phyloP scores from a whole-genome alignment of 106 monocot genomes.

The Dactylorhiza incarnata region DNA sequence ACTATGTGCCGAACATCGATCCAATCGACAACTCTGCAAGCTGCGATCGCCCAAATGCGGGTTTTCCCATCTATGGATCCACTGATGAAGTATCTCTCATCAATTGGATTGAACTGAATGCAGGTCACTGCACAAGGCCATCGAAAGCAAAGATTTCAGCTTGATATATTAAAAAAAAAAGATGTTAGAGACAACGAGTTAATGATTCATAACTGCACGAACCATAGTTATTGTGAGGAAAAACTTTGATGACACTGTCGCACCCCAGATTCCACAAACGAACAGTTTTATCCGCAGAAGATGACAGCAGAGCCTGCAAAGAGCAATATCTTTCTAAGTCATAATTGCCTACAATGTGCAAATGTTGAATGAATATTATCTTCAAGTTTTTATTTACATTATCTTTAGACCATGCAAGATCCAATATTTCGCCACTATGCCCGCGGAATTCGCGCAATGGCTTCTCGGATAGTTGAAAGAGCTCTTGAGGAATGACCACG shows the following conservation, averaged over 20 bases:
- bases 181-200: neutral
- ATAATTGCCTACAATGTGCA: constrained; percentile 1
- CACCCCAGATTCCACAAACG: constrained; percentile 55
- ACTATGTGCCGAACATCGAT: constrained; percentile 52
- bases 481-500: constrained; percentile 54
- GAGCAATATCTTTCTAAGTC: constrained; percentile 1
- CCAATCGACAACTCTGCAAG: constrained; percentile 54
- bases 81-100: constrained; percentile 58
- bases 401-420: constrained; percentile 76
- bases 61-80: constrained; percentile 73
- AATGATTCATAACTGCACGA: neutral
- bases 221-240: constrained; percentile 63
- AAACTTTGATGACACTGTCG: constrained; percentile 40
- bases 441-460: constrained; percentile 69
- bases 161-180: neutral
- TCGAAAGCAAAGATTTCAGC: neutral
- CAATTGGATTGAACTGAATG: constrained; percentile 55
- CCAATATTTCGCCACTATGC: constrained; percentile 66
- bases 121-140: constrained; percentile 47
- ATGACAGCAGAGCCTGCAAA: constrained; percentile 61
- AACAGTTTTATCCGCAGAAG: constrained; percentile 64
- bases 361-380: constrained; percentile 21
- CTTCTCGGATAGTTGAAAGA: constrained; percentile 50
- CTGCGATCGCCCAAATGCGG: constrained; percentile 42
- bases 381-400: constrained; percentile 8